Evolutionary conservation across 495 filamentous ascomycete genomes (phyloP).

Genomic region (Neurospora cerealis): DNA sequence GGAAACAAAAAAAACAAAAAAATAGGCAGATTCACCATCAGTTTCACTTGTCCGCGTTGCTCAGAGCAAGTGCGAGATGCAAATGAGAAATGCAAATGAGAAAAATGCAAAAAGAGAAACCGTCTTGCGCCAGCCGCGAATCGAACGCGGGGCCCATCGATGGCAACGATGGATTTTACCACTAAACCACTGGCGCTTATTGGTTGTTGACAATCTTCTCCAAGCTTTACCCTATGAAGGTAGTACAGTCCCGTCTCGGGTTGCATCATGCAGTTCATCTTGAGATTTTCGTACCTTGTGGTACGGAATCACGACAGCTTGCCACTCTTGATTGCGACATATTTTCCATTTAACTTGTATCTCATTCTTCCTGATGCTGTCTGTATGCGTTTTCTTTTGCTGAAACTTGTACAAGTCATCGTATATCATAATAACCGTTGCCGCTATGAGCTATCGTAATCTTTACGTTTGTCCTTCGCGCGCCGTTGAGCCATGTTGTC

Average conservation of each 20-base stretch:
- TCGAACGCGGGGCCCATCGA: conserved; percentile 44
- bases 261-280: background rate
- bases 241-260: background rate
- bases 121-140: conserved; percentile 33
- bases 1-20: too few relatives aligned
- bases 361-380: background rate
- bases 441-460: background rate
- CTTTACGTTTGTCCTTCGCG: background rate
- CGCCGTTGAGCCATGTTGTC: background rate
- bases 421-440: background rate
- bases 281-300: background rate
- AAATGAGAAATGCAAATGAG: background rate
- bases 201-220: background rate
- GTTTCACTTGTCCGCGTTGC: too few relatives aligned
- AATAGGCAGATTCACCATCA: too few relatives aligned
- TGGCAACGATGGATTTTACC: conserved; percentile 47
- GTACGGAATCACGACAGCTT: background rate
- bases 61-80: too few relatives aligned
- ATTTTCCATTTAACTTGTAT: background rate
- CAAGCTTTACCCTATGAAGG: fast-evolving
- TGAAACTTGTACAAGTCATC: background rate
- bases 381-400: background rate
- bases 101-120: background rate
- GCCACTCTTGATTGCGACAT: background rate
- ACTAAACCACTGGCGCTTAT: conserved; percentile 34